Evolutionary conservation across 2,329 filamentous ascomycete species (phyloP), one percentile per base, ranked within the genome.

Genomic region (Pestalotiopsis sp.): DNA sequence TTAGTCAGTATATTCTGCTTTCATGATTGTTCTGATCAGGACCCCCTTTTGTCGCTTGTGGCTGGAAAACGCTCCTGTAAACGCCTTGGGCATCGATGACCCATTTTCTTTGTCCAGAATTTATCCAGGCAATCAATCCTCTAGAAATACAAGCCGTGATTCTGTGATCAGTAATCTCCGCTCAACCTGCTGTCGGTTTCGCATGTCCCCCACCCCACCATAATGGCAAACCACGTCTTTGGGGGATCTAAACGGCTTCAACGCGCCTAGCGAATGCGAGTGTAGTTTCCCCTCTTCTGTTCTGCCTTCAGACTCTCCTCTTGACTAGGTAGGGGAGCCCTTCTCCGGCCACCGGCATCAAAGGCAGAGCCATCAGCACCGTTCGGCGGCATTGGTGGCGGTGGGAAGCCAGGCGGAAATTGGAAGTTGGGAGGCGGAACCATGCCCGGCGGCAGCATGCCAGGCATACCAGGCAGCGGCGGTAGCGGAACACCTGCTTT

Each of bases 281-380:
- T 91, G 74, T 89, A 91, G 71, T 90, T 85, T 3, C 89, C 89
- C 67, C 84, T 84, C 68, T 87, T 87, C 84, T 95, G 94, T 80
- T 95, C 93, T 79, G 91, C 89, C 73, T 91, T 88, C 74, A 97
- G 81, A 74, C 92, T 95, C 78, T 96, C 94, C 76, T 93, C 90
- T 80, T 97, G 94, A 77, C 93, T 95, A 0, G 94, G 94, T 58
- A 97, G 81, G 9, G 93, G 94, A 5, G 87, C 93, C 70, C 92
- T 86, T 20, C 89, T 78, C 61, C 78, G 78, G 25, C 79, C 82
- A 4, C 81, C 49, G 17, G 41, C 65, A 25, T 66, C 72, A 61
- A 70, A 72, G 49, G 31, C 70, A 4, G 65, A 69, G 20, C 57
- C 20, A 23, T 74, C 73, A 6, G 67, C 68, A 20, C 67, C 67